Conservation (phyloP, 2,329 filamentous ascomycete genomes). For the Alternaria dauci region DNA sequence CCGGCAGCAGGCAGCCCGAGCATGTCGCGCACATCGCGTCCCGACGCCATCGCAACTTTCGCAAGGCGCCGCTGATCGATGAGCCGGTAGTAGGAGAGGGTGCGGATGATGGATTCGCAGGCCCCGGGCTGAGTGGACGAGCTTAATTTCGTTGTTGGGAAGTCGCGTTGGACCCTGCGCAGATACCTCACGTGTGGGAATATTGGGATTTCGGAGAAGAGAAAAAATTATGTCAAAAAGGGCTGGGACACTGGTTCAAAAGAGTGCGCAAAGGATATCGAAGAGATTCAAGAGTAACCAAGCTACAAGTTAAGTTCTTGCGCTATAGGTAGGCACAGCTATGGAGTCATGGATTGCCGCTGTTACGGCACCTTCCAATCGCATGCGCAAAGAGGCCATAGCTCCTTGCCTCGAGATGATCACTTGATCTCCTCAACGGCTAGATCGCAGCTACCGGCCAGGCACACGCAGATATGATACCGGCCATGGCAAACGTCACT, state of each 20-base stretch:
- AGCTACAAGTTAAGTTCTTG: constrained; percentile 11
- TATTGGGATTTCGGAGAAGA: constrained; percentile 4
- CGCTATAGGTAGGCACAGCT: constrained; percentile 21
- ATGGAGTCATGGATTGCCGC: constrained; percentile 24
- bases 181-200: constrained; percentile 21
- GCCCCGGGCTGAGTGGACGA: constrained; percentile 35
- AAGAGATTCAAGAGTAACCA: background rate
- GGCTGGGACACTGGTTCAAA: constrained; percentile 1
- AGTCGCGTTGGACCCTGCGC: constrained; percentile 21
- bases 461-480: background rate
- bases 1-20: constrained; percentile 74
- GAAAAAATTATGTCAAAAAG: constrained; percentile 6
- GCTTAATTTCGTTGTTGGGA: constrained; percentile 25
- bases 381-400: constrained; percentile 21
- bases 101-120: constrained; percentile 37
- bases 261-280: constrained; percentile 12
- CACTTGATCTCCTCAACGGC: constrained; percentile 5
- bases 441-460: constrained; percentile 2
- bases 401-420: constrained; percentile 15
- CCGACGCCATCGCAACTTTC: constrained; percentile 46
- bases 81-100: constrained; percentile 24
- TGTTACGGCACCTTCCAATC: constrained; percentile 24
- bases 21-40: constrained; percentile 81
- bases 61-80: constrained; percentile 29
- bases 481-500: background rate